Base-by-base conservation (phyloP, 1,284 basidiomycete species). In the Papiliotrema flavescens region DNA sequence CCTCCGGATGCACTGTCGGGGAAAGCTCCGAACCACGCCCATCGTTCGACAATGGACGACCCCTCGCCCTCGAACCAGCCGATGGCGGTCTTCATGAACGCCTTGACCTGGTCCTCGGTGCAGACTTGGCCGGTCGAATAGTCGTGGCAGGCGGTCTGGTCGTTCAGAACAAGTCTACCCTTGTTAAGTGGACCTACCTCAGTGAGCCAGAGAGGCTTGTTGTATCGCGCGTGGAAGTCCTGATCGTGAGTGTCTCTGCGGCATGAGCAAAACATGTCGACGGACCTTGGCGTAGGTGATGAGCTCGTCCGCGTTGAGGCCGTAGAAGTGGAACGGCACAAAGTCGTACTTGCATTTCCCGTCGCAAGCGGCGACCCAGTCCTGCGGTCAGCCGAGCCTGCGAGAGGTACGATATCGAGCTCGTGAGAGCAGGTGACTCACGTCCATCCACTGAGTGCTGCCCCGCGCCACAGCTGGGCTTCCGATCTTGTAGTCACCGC, bases 271-370 rank as follows among this genome's bases (percentile, higher is more conserved):
- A 17, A 19, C 7, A 37, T 42, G 5, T 44, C 9, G 42, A 59
- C 57, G 42, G 40, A 60, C 60, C 51, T 65, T 56, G 49, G 63
- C 55, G 35, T 71, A 68, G 26, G 53, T 49, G 53, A 67, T 66
- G 17, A 70, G 46, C 41, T 65, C 67, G 22, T 61, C 40, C 9
- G 61, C 66, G 42, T 61, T 56, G 36, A 56, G 56, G 36, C 70
- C 70, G 56, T 72, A 72, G 49, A 63, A 72, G 44, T 72, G 70
- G 32, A 69, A 61, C 1, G 70, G 62, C 20, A 70, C 55, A 49
- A 72, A 70, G 49, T 70, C 70, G 55, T 61, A 70, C 47, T 61
- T 40, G 51, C 69, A 71, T 23, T 59, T 54, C 7, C 66, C 67
- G 13, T 49, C 62, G 54, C 69, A 71, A 8, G 66, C 67, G 3